These are phyloP conservation scores for Umbelopsis sp. DNA, from an alignment of 192 early-diverging fungal species.

Conservation along the genomic window DNA sequence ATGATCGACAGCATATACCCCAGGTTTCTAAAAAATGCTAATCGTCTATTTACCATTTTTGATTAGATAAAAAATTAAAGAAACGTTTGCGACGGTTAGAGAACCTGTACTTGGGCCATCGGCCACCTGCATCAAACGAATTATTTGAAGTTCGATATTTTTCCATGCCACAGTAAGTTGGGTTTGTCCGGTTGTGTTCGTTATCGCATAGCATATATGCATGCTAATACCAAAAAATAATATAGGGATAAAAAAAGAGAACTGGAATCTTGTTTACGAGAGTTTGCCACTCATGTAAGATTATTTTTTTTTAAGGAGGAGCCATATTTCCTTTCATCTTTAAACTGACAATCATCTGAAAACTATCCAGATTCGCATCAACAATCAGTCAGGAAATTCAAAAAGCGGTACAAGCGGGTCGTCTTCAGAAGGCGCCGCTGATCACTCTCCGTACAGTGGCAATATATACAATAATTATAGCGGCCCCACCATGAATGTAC, in stretches of 20 bases:
- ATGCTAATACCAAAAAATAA: background rate
- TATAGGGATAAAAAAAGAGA: slow-evolving; percentile 16
- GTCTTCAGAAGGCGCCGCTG: slow-evolving; percentile 17
- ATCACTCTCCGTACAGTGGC: background rate
- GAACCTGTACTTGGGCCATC: background rate
- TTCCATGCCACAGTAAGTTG: slow-evolving; percentile 21
- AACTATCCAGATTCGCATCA: background rate
- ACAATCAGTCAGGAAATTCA: background rate
- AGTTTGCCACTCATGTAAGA: slow-evolving; percentile 24
- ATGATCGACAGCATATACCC: background rate
- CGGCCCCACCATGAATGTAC: background rate
- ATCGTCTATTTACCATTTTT: background rate
- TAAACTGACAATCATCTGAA: no score
- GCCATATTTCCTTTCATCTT: no score
- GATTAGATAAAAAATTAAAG: slow-evolving; percentile 21
- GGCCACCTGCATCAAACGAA: slow-evolving; percentile 15
- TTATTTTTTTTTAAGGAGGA: no score
- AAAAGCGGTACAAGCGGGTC: background rate
- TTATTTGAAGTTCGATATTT: slow-evolving; percentile 32
- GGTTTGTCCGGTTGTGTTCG: background rate
- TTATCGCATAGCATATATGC: background rate
- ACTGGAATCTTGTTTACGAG: slow-evolving; percentile 24
- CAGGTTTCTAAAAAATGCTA: background rate
- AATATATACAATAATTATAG: background rate
- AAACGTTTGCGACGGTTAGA: slow-evolving; percentile 19